These are phyloP conservation scores for Porogramme epimiltina DNA, from an alignment of 1,284 basidiomycete species.

Conservation along the genomic window DNA sequence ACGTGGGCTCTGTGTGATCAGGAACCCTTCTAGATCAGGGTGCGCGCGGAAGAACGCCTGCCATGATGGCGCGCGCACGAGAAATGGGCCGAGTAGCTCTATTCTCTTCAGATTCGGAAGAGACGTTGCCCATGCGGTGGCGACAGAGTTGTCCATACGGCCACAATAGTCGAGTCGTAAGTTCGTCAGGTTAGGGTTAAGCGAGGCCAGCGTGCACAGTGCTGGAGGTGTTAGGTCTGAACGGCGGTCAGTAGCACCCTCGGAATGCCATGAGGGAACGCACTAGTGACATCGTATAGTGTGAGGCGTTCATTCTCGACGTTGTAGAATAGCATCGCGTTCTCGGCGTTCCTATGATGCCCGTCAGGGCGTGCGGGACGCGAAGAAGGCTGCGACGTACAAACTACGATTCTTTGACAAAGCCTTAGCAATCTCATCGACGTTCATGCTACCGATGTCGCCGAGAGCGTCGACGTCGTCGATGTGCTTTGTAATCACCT, in stretches of 20 bases:
- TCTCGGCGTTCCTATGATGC: conserved; percentile 65
- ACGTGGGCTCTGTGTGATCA: conserved; percentile 86
- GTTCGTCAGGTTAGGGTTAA: conserved; percentile 80
- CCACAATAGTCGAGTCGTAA: conserved; percentile 90
- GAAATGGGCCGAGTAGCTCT: conserved; percentile 88
- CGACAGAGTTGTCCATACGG: conserved; percentile 71
- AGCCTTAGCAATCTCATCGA: conserved; percentile 83
- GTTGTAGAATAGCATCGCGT: conserved; percentile 84
- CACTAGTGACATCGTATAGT: conserved; percentile 92
- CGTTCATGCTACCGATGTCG: conserved; percentile 80
- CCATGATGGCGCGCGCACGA: conserved; percentile 82
- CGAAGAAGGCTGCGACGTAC: conserved; percentile 43
- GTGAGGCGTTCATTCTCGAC: conserved; percentile 68
- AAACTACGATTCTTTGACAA: conserved; percentile 86
- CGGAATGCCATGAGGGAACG: conserved; percentile 30
- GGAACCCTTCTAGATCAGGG: conserved; percentile 67
- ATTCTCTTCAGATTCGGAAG: conserved; percentile 72
- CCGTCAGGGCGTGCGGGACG: conserved; percentile 1
- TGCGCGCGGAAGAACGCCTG: conserved; percentile 70
- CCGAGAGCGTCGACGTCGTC: conserved; percentile 91
- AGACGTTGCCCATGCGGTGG: conserved; percentile 64
- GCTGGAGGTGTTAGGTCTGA: conserved; percentile 67
- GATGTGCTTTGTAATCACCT: conserved; percentile 88
- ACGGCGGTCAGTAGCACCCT: not conserved
- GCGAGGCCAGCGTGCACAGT: conserved; percentile 66